phyloP scores from a whole-genome alignment of 2,329 filamentous ascomycete species.

The Talaromyces islandicus region DNA sequence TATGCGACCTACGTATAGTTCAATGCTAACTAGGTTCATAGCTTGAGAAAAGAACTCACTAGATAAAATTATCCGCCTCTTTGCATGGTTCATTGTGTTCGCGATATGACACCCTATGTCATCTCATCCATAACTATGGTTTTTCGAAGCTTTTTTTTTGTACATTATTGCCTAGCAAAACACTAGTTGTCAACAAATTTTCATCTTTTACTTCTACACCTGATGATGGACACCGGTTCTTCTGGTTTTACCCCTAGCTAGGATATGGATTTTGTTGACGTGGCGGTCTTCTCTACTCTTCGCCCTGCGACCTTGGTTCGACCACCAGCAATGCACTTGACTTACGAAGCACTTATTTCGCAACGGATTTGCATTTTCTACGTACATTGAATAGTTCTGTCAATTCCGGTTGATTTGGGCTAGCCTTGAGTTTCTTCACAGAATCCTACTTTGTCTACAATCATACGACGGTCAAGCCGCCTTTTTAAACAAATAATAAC shows the following conservation, averaged over 20 bases:
- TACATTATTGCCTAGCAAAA: not conserved
- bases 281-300: not conserved
- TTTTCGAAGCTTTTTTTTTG: not conserved
- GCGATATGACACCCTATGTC: conserved; percentile 3
- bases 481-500: not conserved
- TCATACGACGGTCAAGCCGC: not conserved
- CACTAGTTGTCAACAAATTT: not conserved
- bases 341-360: not conserved
- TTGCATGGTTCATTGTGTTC: conserved; percentile 4
- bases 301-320: not conserved
- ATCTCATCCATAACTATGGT: not conserved
- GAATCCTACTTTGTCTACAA: not conserved
- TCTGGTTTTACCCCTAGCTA: not conserved
- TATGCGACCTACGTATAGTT: not conserved
- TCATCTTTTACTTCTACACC: not conserved
- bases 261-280: not conserved
- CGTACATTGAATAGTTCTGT: not conserved
- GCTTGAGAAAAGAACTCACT: conserved; percentile 37
- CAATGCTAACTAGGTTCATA: conserved; percentile 19
- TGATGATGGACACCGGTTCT: not conserved
- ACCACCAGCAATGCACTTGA: not conserved
- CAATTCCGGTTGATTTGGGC: not conserved
- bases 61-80: conserved; percentile 11
- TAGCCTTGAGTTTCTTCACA: not conserved
- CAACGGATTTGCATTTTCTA: not conserved